These are phyloP conservation scores for Aspergillus hancockii DNA, from an alignment of 495 filamentous ascomycete species.

Conservation along the genomic window DNA sequence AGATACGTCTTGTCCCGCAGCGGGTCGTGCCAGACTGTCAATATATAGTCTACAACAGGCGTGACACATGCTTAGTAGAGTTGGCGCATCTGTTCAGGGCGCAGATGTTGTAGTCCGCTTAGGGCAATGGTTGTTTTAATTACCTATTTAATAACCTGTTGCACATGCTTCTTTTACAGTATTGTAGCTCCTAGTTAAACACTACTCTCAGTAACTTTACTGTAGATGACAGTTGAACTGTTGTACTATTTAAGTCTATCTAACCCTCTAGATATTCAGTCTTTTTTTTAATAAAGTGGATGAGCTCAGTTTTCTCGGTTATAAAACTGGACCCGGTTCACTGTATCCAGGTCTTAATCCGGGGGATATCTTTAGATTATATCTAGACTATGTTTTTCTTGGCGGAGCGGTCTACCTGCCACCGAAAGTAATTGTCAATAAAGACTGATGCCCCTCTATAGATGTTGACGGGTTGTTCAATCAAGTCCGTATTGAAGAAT, in stretches of 20 bases:
- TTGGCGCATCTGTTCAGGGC: constrained; percentile 26
- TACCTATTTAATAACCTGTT: constrained; percentile 25
- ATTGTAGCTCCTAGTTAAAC: constrained; percentile 22
- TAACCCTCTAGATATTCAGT: constrained; percentile 11
- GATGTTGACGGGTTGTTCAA: constrained; percentile 23
- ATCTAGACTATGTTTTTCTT: constrained; percentile 24
- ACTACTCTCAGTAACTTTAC: constrained; percentile 28
- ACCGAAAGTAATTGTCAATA: constrained; percentile 29
- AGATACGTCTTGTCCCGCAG: constrained; percentile 23
- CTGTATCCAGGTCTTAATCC: constrained; percentile 21
- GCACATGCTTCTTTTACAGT: constrained; percentile 27
- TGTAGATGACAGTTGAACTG: constrained; percentile 15
- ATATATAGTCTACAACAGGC: constrained; percentile 22
- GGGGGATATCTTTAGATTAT: constrained; percentile 21
- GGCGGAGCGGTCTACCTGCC: constrained; percentile 17
- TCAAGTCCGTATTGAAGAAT: constrained; percentile 31
- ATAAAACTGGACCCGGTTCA: constrained; percentile 23
- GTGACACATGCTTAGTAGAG: constrained; percentile 27
- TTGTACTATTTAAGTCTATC: constrained; percentile 15
- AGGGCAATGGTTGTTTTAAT: constrained; percentile 23
- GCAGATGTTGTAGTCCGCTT: constrained; percentile 18
- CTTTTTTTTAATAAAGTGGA: constrained; percentile 25
- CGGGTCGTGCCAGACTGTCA: constrained; percentile 22
- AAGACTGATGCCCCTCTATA: constrained; percentile 25
- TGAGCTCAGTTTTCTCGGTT: constrained; percentile 29